Base-by-base conservation (phyloP, 106 monocot species). In the Vanilla planifolia region DNA sequence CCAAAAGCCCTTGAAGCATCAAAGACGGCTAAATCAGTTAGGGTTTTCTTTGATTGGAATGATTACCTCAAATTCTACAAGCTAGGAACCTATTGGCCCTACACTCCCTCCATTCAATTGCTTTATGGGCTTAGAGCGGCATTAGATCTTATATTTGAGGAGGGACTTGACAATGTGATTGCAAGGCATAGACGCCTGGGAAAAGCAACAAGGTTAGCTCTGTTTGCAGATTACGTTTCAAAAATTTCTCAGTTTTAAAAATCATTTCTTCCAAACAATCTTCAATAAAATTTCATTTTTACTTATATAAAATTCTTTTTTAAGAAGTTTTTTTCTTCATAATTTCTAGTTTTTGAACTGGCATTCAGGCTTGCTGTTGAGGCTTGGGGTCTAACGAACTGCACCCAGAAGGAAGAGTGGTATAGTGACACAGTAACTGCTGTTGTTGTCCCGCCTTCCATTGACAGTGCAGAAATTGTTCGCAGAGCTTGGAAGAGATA, bases 321-420 rank as follows among this genome's bases (percentile, higher is more conserved):
- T n/a, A n/a, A n/a, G n/a, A n/a, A n/a, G n/a, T n/a, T n/a, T n/a
- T 50, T 40, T 1, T 40, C 39, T 40, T 6, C 13, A 40, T 40
- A 40, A 40, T 24, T 10, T 26, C 9, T 50, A 50, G 8, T 21
- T 24, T 1, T 11, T 26, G 24, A 50, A 26, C 11, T n/a, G 37
- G 7, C 20, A 19, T 53, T 29, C 66, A 93, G 92, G 48, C 79
- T 88, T 37, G 93, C 93, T 55, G 79, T 93, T 26, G 88, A 93
- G 65, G 93, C 93, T n/a, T 91, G 93, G 93, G 93, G 93, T 13
- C 48, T 93, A 72, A 93, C 88, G 79, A 93, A 93, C 34, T 93
- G 93, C 69, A 85, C 88, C 6, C 88, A 88, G 33, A 79, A 85
- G 58, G 93, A 88, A 56, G 93, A 93, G 65, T 93, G 88, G 88